These are phyloP conservation scores for Sindora glabra DNA, from an alignment of 306 rosid species.

Conservation along the genomic window DNA sequence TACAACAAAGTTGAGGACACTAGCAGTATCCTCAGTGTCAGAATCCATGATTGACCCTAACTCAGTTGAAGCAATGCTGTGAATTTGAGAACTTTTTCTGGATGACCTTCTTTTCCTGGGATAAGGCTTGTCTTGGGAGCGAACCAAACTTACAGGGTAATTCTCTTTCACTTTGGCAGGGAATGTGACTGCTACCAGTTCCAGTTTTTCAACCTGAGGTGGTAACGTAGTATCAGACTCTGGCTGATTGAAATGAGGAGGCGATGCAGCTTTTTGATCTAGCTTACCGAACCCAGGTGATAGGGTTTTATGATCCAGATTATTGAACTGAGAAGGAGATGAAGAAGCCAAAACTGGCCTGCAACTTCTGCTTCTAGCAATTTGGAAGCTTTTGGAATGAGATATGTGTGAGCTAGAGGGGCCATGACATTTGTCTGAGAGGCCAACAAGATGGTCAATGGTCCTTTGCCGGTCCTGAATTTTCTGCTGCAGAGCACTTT, in stretches of 20 bases:
- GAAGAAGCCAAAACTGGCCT: conserved; percentile 25
- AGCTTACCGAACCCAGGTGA: conserved; percentile 17
- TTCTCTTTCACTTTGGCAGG: conserved; percentile 18
- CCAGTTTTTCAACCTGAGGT: conserved; percentile 12
- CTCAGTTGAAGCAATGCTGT: conserved; percentile 8
- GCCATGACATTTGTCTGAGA: conserved; percentile 33
- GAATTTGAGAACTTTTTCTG: conserved; percentile 20
- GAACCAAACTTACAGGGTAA: conserved; percentile 8
- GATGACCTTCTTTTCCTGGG: conserved; percentile 22
- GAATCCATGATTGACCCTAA: conserved; percentile 29
- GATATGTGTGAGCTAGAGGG: conserved; percentile 17
- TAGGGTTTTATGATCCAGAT: conserved; percentile 23
- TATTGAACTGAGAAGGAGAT: conserved; percentile 21
- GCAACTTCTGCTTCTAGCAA: conserved; percentile 46
- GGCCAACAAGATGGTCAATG: conserved; percentile 29
- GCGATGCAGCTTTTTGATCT: conserved; percentile 16
- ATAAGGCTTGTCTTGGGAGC: conserved; percentile 12
- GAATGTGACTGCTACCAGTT: conserved; percentile 1
- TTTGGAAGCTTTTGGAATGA: conserved; percentile 10
- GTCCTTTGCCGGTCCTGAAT: conserved; percentile 36
- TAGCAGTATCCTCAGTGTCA: conserved; percentile 53
- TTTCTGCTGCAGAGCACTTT: conserved; percentile 25
- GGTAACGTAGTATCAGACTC: neutral
- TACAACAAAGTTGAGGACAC: conserved; percentile 45
- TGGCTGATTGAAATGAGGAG: neutral